Percentiles rank a stretch among this genome's conserved stretches.
These are phyloP conservation scores for Kalaharituber pfeilii DNA, from an alignment of 2,329 filamentous ascomycete genomes.

Conservation along the genomic window DNA sequence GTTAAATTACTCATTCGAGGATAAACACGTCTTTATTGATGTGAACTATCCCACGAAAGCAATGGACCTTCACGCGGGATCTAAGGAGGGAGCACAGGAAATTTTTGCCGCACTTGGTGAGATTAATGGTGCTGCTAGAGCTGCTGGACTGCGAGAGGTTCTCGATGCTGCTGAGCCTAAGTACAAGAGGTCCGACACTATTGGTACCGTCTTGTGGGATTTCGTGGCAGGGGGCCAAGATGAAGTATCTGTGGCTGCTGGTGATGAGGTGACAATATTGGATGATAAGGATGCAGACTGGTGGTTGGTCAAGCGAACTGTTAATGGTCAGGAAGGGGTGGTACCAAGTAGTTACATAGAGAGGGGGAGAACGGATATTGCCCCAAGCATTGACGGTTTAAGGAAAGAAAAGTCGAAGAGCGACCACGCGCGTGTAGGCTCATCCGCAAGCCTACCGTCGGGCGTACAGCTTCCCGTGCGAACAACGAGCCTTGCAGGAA, in stretches of 20 bases:
- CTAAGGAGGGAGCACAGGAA: slow-evolving; percentile 89
- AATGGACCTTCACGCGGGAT: slow-evolving; percentile 88
- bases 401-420: slow-evolving; percentile 67
- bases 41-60: slow-evolving; percentile 83
- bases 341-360: slow-evolving; percentile 95
- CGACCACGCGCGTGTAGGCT: slow-evolving; percentile 29
- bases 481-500: slow-evolving; percentile 54
- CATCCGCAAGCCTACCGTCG: slow-evolving; percentile 6
- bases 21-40: slow-evolving; percentile 94
- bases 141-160: slow-evolving; percentile 71
- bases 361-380: slow-evolving; percentile 46
- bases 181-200: slow-evolving; percentile 2
- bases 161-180: slow-evolving; percentile 60
- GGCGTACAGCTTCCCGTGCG: slow-evolving; percentile 46
- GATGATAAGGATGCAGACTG: slow-evolving; percentile 90
- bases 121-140: slow-evolving; percentile 65
- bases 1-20: slow-evolving; percentile 94
- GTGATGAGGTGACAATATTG: slow-evolving; percentile 77
- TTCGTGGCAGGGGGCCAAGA: slow-evolving; percentile 95
- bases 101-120: slow-evolving; percentile 80
- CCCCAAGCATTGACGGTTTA: slow-evolving; percentile 20
- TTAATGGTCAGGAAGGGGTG: slow-evolving; percentile 87
- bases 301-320: slow-evolving; percentile 87
- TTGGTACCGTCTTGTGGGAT: slow-evolving; percentile 58
- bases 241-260: slow-evolving; percentile 78